Conservation (phyloP, 169 alveolate species). For the Theileria annulata region DNA sequence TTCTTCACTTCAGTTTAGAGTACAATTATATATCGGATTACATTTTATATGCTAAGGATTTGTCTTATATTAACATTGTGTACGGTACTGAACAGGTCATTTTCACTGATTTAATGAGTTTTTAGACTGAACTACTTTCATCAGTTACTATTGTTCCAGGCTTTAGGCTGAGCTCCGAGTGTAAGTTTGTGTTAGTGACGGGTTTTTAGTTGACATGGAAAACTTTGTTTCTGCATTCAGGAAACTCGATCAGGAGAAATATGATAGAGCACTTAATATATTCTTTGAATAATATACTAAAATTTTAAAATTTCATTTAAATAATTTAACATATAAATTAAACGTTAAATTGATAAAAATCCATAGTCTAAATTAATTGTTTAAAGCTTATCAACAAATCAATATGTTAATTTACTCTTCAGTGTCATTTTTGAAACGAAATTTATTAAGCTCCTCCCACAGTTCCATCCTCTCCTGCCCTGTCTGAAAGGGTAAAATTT, state of each 20-base stretch:
- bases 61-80: conserved; percentile 18
- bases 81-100: conserved; percentile 19
- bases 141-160: conserved; percentile 32
- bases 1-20: conserved; percentile 10
- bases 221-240: conserved; percentile 36
- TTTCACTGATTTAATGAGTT: background rate
- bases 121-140: conserved; percentile 20
- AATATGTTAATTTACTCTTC: conserved; percentile 36
- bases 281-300: conserved; percentile 37
- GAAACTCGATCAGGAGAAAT: conserved; percentile 35
- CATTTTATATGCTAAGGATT: conserved; percentile 60
- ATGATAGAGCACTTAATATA: conserved; percentile 29
- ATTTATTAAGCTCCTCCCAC: conserved; percentile 59
- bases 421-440: conserved; percentile 40
- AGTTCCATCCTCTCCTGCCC: conserved; percentile 60
- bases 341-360: no score
- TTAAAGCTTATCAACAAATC: background rate
- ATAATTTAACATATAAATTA: no score
- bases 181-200: conserved; percentile 1
- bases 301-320: background rate
- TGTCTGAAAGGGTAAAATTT: conserved; percentile 19
- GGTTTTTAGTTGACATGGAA: conserved; percentile 36
- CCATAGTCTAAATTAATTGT: background rate
- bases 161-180: conserved; percentile 31
- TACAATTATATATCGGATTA: conserved; percentile 52